phyloP scores from a whole-genome alignment of 2,329 filamentous ascomycete species.

The Rutstroemia sp. region DNA sequence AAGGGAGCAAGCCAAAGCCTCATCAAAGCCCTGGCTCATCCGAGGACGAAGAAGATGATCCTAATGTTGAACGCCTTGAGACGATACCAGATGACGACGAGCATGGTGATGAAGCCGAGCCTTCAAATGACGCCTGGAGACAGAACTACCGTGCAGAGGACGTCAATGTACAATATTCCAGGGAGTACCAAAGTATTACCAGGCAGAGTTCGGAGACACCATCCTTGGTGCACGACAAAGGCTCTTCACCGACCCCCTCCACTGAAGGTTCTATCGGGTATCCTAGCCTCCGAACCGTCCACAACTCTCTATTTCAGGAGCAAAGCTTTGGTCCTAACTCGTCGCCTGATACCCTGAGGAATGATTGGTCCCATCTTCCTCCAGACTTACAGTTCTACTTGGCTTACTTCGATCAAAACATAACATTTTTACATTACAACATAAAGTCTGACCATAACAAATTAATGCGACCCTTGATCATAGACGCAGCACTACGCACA shows the following conservation, averaged over 20 bases:
- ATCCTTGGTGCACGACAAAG: slow-evolving; percentile 43
- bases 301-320: slow-evolving; percentile 12
- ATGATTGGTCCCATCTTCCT: slow-evolving; percentile 52
- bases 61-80: slow-evolving; percentile 42
- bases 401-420: slow-evolving; percentile 67
- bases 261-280: slow-evolving; percentile 32
- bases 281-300: slow-evolving; percentile 15
- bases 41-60: slow-evolving; percentile 42
- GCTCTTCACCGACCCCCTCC: slow-evolving; percentile 46
- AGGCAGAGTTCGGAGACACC: slow-evolving; percentile 46
- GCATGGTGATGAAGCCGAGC: slow-evolving; percentile 4
- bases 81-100: slow-evolving; percentile 51
- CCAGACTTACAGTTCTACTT: slow-evolving; percentile 72
- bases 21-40: slow-evolving; percentile 41
- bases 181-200: slow-evolving; percentile 31
- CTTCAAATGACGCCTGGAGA: slow-evolving; percentile 7
- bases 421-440: slow-evolving; percentile 78
- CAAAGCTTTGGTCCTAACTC: slow-evolving; percentile 25
- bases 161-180: slow-evolving; percentile 32
- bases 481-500: slow-evolving; percentile 66
- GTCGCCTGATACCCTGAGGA: slow-evolving; percentile 14
- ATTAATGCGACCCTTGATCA: slow-evolving; percentile 67
- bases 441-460: slow-evolving; percentile 61
- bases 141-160: background rate
- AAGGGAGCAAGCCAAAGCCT: slow-evolving; percentile 31